phyloP scores from a whole-genome alignment of 768 basidiomycete genomes.

The Leccinum fibrillosum region DNA sequence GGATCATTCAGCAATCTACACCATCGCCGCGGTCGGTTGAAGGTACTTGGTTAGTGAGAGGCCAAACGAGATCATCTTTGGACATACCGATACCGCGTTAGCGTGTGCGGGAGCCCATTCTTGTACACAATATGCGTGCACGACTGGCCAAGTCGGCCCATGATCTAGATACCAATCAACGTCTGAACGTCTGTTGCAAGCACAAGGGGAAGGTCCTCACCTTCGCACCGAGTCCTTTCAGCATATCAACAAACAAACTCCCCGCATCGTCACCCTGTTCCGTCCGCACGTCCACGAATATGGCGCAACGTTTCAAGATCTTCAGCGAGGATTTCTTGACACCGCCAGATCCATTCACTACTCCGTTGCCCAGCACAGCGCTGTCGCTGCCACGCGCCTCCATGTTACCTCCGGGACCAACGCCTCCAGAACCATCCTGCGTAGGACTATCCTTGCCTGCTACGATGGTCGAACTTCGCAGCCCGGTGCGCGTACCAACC shows the following conservation, averaged over 20 bases:
- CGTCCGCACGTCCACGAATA: conserved; percentile 81
- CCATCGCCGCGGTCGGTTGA: not conserved
- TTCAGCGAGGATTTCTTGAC: conserved; percentile 31
- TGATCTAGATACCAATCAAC: conserved; percentile 40
- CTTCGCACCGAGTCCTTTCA: conserved; percentile 75
- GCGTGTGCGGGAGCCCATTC: conserved; percentile 72
- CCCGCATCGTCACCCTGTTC: conserved; percentile 79
- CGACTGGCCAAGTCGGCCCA: conserved; percentile 62
- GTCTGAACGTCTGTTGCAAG: not conserved
- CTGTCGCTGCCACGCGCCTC: too few species aligned
- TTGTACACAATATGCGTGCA: conserved; percentile 88
- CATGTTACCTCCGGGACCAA: too few species aligned
- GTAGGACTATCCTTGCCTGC: too few species aligned
- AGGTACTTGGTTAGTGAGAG: not conserved
- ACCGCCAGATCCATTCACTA: too few species aligned
- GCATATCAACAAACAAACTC: conserved; percentile 78
- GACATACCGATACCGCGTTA: conserved; percentile 65
- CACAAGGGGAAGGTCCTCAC: conserved; percentile 38
- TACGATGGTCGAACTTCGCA: too few species aligned
- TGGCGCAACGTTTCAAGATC: conserved; percentile 67
- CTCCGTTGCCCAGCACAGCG: too few species aligned
- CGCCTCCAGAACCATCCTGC: too few species aligned
- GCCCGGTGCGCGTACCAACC: too few species aligned
- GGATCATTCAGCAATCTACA: conserved; percentile 59
- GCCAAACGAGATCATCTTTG: not conserved